Conservation (phyloP, 176 grass and related monocot genomes). For the Aegilops bicornis region DNA sequence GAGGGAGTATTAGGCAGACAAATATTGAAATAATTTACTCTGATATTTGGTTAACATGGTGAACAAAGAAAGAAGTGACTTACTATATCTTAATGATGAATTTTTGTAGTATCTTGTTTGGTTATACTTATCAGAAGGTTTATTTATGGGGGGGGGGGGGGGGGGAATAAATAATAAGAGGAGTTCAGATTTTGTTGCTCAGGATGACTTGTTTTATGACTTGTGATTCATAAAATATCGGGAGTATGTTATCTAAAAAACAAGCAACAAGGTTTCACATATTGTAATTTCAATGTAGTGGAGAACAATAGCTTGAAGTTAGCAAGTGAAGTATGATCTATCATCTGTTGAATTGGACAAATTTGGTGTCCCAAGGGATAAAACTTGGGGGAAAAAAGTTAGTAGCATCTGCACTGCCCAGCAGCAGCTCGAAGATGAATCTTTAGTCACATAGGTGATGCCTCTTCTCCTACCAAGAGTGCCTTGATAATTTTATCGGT, state of each 20-base stretch:
- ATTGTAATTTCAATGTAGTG: constrained; percentile 9
- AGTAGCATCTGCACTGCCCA: constrained; percentile 18
- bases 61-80: neutral
- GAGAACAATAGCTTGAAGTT: constrained; percentile 34
- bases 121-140: neutral
- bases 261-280: constrained; percentile 9
- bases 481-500: constrained; percentile 53
- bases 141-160: neutral
- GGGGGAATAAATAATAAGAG: neutral
- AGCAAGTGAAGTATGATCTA: neutral
- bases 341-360: constrained; percentile 8
- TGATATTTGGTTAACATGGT: neutral
- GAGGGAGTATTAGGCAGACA: neutral
- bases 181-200: neutral
- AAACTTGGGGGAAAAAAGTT: neutral
- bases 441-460: constrained; percentile 21
- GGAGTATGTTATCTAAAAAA: neutral
- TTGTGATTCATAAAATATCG: neutral
- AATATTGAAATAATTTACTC: neutral
- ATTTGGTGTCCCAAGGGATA: constrained; percentile 1
- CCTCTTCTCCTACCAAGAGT: constrained; percentile 55
- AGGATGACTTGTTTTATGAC: neutral
- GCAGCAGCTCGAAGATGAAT: neutral
- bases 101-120: constrained; percentile 8
- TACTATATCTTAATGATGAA: neutral